These are phyloP conservation scores for Podospora pseudopauciseta DNA, from an alignment of 495 filamentous ascomycete species.

Conservation along the genomic window DNA sequence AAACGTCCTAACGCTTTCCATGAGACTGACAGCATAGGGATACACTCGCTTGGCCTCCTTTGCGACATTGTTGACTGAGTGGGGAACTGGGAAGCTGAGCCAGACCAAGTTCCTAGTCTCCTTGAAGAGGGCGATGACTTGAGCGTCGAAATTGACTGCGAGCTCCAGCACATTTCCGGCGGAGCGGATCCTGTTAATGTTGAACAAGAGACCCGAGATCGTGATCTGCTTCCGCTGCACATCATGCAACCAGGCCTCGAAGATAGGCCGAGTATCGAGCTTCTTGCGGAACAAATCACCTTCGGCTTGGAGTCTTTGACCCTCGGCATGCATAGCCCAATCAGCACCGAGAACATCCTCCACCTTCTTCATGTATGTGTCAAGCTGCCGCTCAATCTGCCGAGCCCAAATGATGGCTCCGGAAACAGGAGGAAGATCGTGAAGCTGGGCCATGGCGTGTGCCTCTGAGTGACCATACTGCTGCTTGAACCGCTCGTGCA, in stretches of 20 bases:
- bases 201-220: conserved; percentile 88
- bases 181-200: conserved; percentile 78
- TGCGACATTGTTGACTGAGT: conserved; percentile 88
- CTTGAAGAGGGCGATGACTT: conserved; percentile 96
- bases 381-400: conserved; percentile 92
- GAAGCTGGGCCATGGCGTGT: conserved; percentile 93
- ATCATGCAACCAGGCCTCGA: conserved; percentile 91
- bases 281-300: conserved; percentile 91
- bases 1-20: conserved; percentile 92
- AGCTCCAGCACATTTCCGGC: conserved; percentile 83
- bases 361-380: conserved; percentile 96
- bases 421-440: conserved; percentile 90
- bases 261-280: conserved; percentile 87
- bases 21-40: conserved; percentile 92
- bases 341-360: conserved; percentile 91
- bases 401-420: conserved; percentile 96
- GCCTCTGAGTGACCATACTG: conserved; percentile 98
- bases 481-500: conserved; percentile 97
- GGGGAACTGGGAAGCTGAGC: conserved; percentile 88
- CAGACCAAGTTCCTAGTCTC: conserved; percentile 96
- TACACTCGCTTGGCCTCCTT: conserved; percentile 98
- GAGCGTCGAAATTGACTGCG: conserved; percentile 91
- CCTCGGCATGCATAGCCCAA: conserved; percentile 91
- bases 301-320: conserved; percentile 86
- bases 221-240: conserved; percentile 80